Conservation (phyloP, 2,329 filamentous ascomycete genomes). For the Cytospora leucostoma region DNA sequence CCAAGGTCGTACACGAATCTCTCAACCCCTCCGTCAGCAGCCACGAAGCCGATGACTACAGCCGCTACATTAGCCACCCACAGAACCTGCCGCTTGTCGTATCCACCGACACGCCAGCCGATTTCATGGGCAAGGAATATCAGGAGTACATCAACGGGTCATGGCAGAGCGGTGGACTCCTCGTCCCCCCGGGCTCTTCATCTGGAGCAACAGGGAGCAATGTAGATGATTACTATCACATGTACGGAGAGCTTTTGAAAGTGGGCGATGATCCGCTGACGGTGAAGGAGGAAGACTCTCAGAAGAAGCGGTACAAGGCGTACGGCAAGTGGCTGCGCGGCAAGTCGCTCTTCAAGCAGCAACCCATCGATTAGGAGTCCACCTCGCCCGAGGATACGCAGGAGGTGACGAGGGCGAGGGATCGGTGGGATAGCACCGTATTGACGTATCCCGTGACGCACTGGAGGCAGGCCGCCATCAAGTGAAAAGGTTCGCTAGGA, state of each 20-base stretch:
- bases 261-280: slow-evolving; percentile 83
- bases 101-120: slow-evolving; percentile 62
- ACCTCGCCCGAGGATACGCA: slow-evolving; percentile 22
- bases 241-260: slow-evolving; percentile 76
- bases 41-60: slow-evolving; percentile 82
- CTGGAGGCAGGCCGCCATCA: background rate
- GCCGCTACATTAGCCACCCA: slow-evolving; percentile 84
- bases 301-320: slow-evolving; percentile 94
- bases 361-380: slow-evolving; percentile 57
- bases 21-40: slow-evolving; percentile 79
- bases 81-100: slow-evolving; percentile 84
- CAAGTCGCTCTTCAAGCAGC: slow-evolving; percentile 95
- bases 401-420: background rate
- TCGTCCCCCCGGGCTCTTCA: slow-evolving; percentile 55
- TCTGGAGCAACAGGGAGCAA: slow-evolving; percentile 45
- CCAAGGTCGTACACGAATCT: slow-evolving; percentile 81
- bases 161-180: slow-evolving; percentile 61
- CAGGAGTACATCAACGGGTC: slow-evolving; percentile 76
- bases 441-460: slow-evolving; percentile 17
- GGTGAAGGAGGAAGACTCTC: slow-evolving; percentile 80
- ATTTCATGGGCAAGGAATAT: slow-evolving; percentile 66
- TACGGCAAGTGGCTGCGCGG: slow-evolving; percentile 94
- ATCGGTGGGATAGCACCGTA: slow-evolving; percentile 20
- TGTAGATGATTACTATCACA: slow-evolving; percentile 66
- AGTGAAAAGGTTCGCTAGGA: slow-evolving; percentile 38